These are phyloP conservation scores for Melanogaster broomeanus DNA, from an alignment of 768 basidiomycete genomes.

Conservation along the genomic window DNA sequence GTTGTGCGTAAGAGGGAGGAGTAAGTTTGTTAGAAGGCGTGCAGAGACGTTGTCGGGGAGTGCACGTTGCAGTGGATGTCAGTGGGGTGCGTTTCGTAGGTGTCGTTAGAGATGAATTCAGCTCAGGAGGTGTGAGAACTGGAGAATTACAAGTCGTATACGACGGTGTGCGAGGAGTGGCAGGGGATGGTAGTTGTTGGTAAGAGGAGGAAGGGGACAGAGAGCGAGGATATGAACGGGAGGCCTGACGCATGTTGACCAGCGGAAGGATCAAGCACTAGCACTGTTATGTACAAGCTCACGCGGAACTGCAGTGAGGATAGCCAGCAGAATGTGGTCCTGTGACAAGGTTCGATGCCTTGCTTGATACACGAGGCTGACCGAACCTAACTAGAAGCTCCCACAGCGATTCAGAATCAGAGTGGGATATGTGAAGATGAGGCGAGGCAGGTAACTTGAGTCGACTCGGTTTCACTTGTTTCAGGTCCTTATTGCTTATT, in stretches of 20 bases:
- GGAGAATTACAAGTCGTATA: not conserved
- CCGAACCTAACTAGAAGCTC: not conserved
- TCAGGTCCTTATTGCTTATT: not conserved
- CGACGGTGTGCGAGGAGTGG: conserved; percentile 2
- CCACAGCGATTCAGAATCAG: not conserved
- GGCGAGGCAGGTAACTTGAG: not conserved
- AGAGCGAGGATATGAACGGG: conserved; percentile 21
- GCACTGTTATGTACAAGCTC: conserved; percentile 1
- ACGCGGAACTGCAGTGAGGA: not conserved
- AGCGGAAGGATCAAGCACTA: not conserved
- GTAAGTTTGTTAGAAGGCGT: conserved; percentile 7
- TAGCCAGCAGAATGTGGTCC: not conserved
- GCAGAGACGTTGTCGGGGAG: conserved; percentile 14
- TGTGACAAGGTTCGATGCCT: conserved; percentile 5
- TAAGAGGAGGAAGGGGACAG: conserved; percentile 9
- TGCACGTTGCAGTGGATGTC: conserved; percentile 10
- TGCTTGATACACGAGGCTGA: conserved; percentile 9
- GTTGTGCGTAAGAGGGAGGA: conserved; percentile 16
- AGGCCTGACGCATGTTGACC: conserved; percentile 2
- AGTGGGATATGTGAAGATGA: not conserved
- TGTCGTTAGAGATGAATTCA: not conserved
- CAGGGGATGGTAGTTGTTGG: conserved; percentile 16
- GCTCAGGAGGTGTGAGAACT: not conserved
- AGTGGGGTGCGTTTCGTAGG: conserved; percentile 10
- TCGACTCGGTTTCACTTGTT: too few relatives aligned